Percentiles rank a stretch among this genome's conserved stretches.
Conservation (phyloP, 2,329 filamentous ascomycete species). For the Chrysoporthe cubensis region DNA sequence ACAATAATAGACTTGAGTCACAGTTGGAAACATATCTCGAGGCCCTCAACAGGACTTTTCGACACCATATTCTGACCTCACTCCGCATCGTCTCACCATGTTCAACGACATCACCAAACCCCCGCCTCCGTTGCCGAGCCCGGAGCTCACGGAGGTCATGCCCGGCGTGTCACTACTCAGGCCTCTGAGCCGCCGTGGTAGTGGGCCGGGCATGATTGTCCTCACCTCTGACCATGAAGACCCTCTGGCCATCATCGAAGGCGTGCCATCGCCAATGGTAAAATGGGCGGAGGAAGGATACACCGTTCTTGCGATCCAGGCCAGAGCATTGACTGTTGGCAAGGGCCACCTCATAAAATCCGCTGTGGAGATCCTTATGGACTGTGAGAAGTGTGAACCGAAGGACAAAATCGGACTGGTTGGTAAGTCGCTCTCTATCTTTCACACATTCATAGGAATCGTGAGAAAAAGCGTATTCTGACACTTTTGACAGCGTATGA, state of each 20-base stretch:
- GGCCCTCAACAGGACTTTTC: background rate
- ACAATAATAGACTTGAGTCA: background rate
- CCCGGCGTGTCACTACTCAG: constrained; percentile 24
- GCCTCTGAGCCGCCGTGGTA: constrained; percentile 36
- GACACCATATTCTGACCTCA: background rate
- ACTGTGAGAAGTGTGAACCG: constrained; percentile 26
- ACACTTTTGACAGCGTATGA: constrained; percentile 23
- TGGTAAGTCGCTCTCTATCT: constrained; percentile 12
- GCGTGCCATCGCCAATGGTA: constrained; percentile 23
- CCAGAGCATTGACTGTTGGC: constrained; percentile 10
- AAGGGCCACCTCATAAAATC: constrained; percentile 3
- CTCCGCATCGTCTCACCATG: background rate
- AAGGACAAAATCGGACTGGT: constrained; percentile 28
- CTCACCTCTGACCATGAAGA: constrained; percentile 28
- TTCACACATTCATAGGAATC: background rate
- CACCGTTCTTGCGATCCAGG: constrained; percentile 28
- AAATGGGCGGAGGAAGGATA: constrained; percentile 30
- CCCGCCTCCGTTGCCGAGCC: constrained; percentile 23
- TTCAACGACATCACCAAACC: constrained; percentile 29
- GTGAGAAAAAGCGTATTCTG: background rate
- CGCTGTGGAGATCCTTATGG: constrained; percentile 18
- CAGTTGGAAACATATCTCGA: background rate
- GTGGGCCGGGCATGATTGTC: constrained; percentile 35
- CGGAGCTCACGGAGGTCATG: constrained; percentile 20
- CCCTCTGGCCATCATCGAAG: constrained; percentile 19